A percentile compares a stretch with the other conserved stretches of the same genome.
Conservation (phyloP, 192 early-diverging fungal genomes). For the Podila horticola region DNA sequence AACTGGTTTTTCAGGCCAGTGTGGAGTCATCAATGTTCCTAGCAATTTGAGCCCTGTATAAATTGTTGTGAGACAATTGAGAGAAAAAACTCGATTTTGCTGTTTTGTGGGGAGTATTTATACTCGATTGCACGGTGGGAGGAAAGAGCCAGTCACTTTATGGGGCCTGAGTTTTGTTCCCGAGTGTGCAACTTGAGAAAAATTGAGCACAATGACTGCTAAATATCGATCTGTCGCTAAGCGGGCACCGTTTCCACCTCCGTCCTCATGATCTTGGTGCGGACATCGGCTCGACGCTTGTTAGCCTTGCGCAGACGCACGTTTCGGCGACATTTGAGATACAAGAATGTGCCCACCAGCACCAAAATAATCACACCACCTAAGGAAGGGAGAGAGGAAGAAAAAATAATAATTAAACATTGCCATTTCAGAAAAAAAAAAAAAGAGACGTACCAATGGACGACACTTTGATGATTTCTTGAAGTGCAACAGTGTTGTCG, state of each 20-base stretch:
- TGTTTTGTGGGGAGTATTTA: not conserved
- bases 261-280: constrained; percentile 34
- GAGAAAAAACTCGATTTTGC: not conserved
- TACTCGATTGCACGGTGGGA: not conserved
- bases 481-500: constrained; percentile 43
- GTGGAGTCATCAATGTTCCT: not conserved
- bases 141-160: not conserved
- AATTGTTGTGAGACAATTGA: constrained; percentile 13
- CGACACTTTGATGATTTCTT: constrained; percentile 46
- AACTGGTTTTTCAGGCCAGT: constrained; percentile 12
- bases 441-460: constrained; percentile 22
- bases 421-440: not conserved
- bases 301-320: constrained; percentile 36
- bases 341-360: constrained; percentile 30
- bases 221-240: not conserved
- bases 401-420: not conserved
- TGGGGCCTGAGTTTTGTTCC: not conserved
- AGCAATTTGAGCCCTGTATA: constrained; percentile 10
- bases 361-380: constrained; percentile 44
- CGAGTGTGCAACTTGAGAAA: not conserved
- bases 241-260: constrained; percentile 49
- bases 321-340: constrained; percentile 41
- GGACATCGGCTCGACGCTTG: constrained; percentile 29
- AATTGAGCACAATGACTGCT: not conserved
- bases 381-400: not conserved